A percentile compares a stretch with the other conserved stretches of the same genome.
Evolutionary conservation across 208 protist species (phyloP).

Genomic region (Leishmania arabica): DNA sequence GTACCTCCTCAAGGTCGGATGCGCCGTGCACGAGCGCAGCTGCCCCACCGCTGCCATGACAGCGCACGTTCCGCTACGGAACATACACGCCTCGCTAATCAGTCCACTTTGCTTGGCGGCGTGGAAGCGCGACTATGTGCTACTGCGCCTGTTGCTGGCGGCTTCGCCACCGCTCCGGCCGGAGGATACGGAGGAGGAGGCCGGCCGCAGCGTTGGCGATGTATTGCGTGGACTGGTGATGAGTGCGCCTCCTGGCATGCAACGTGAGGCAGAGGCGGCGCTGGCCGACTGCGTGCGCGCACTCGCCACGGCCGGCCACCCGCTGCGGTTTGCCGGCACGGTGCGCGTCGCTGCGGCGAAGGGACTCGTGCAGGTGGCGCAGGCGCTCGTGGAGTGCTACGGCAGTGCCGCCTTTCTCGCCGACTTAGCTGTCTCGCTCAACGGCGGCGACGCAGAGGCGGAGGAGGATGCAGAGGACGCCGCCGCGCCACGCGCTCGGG

Average conservation of each 20-base stretch:
- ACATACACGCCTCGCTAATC: constrained; percentile 32
- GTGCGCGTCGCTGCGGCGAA: constrained; percentile 48
- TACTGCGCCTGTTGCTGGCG: constrained; percentile 49
- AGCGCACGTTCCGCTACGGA: constrained; percentile 21
- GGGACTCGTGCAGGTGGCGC: constrained; percentile 39
- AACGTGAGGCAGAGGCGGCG: constrained; percentile 30
- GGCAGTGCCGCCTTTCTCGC: constrained; percentile 44
- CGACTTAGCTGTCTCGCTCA: constrained; percentile 36
- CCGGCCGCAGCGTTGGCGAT: constrained; percentile 37
- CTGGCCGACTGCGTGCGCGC: constrained; percentile 41
- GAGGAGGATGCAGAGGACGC: constrained; percentile 1
- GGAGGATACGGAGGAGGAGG: constrained; percentile 28
- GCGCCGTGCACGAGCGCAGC: constrained; percentile 30
- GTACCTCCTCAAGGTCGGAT: constrained; percentile 55
- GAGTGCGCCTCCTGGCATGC: constrained; percentile 22
- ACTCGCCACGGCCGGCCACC: constrained; percentile 60
- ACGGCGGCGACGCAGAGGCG: not conserved
- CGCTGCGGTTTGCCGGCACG: constrained; percentile 45
- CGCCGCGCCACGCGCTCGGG: constrained; percentile 6
- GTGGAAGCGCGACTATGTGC: constrained; percentile 44
- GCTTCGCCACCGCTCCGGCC: constrained; percentile 32
- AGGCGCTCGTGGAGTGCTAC: constrained; percentile 65
- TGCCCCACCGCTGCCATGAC: constrained; percentile 23
- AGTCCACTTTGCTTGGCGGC: constrained; percentile 68
- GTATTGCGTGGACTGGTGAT: constrained; percentile 53